Evolutionary conservation across 1,284 basidiomycete genomes (phyloP), one percentile per base, ranked within the genome.

Genomic region (Rhodotorula sp.): DNA sequence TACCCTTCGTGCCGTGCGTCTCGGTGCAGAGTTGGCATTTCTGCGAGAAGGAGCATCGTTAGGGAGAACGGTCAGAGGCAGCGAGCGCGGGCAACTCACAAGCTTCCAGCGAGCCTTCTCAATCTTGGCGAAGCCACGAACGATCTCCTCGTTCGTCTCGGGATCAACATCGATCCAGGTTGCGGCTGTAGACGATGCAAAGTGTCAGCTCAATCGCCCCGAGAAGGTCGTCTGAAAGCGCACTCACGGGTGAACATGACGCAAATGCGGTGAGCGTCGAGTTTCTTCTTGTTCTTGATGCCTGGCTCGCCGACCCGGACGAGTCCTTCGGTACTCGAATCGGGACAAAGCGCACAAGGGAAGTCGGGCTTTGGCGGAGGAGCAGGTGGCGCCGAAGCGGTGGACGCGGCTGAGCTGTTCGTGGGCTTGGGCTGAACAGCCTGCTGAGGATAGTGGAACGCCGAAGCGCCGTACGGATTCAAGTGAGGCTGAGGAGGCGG

Each of bases 81-180:
- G 70, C 1, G 48, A 29, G 60, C 49, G 4, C 53, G 10, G n/a
- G 5, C 61, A 68, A 83, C 88, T 73, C 77, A 94, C 93, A 81
- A 96, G 78, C 77, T 88, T 89, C 94, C 94, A 97, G 39, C 94
- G 83, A 78, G 90, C 94, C 78, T 88, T 92, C 30, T 90, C 89
- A 71, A 96, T 91, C 7, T 84, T 87, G 77, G 92, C 90, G 36
- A 91, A 88, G 6, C 92, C 92, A 76, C 89, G 88, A 4, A 94
- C 87, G 48, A 87, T 83, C 67, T 82, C 79, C 58, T 86, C 75
- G 78, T 84, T 63, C 65, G 66, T 71, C 32, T 34, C 58, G 8
- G 58, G 65, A 54, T 76, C 73, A 22, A 46, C 32, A 48, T 71
- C 76, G 53, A 76, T 77, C 78, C 76, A 79, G 7, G 76, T 79